phyloP scores from a whole-genome alignment of 768 basidiomycete genomes.

The Tremella fuciformis region DNA sequence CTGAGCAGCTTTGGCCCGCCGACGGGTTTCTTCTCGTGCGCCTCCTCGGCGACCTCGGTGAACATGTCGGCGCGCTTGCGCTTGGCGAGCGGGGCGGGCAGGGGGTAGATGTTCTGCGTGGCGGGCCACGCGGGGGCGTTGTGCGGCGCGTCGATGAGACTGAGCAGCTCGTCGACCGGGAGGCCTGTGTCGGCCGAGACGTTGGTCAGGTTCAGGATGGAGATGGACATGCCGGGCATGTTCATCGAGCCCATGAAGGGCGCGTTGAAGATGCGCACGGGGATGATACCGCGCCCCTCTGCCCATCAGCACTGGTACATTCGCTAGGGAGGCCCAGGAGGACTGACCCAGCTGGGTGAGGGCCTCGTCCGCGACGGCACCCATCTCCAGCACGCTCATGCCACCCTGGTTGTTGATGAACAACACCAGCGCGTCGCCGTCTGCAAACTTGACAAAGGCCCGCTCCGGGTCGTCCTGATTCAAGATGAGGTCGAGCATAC shows the following conservation, averaged over 20 bases:
- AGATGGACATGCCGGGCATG: constrained; percentile 88
- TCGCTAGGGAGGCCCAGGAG: neutral
- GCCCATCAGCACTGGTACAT: neutral
- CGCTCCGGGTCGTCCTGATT: constrained; percentile 69
- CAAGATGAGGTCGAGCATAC: constrained; percentile 69
- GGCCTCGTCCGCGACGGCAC: constrained; percentile 64
- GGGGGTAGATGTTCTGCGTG: constrained; percentile 36
- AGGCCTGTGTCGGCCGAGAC: constrained; percentile 40
- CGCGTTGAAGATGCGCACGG: constrained; percentile 56
- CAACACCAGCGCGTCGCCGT: constrained; percentile 57
- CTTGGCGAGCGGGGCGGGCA: constrained; percentile 20
- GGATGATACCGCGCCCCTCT: constrained; percentile 48
- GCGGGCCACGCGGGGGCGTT: constrained; percentile 41
- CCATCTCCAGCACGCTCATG: constrained; percentile 75
- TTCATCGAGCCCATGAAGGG: constrained; percentile 78
- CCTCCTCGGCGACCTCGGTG: constrained; percentile 37
- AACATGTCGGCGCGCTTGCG: constrained; percentile 36
- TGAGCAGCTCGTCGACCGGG: constrained; percentile 22
- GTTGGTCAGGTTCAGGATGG: constrained; percentile 60
- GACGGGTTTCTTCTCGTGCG: constrained; percentile 21
- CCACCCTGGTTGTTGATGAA: constrained; percentile 87
- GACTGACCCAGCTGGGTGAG: constrained; percentile 55
- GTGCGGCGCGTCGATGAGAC: constrained; percentile 45
- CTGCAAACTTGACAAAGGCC: constrained; percentile 51
- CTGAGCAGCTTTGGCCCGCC: constrained; percentile 33